phyloP scores from a whole-genome alignment of 306 rosid genomes.

The Quillaja saponaria region DNA sequence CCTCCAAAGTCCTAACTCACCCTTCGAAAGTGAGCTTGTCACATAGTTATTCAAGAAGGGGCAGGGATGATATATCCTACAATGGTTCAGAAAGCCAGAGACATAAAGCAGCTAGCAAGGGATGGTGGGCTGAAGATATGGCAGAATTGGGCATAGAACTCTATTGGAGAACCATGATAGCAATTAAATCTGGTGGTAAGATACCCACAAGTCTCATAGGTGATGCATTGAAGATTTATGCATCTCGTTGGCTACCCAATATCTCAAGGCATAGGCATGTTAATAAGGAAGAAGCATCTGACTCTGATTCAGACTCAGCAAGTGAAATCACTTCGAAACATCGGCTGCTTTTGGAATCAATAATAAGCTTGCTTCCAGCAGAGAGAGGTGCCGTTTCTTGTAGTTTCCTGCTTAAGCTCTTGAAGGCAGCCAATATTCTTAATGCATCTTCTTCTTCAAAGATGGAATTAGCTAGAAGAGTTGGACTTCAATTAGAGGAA shows the following conservation, averaged over 20 bases:
- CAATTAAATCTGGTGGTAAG: slow-evolving; percentile 76
- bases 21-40: slow-evolving; percentile 82
- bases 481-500: slow-evolving; percentile 83
- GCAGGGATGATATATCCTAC: slow-evolving; percentile 71
- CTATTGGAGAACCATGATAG: slow-evolving; percentile 91
- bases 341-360: slow-evolving; percentile 75
- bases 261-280: slow-evolving; percentile 49
- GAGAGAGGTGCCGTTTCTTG: slow-evolving; percentile 90
- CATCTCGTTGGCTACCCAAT: slow-evolving; percentile 78
- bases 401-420: slow-evolving; percentile 76
- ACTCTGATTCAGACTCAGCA: slow-evolving; percentile 53
- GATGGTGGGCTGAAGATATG: slow-evolving; percentile 98
- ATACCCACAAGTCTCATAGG: slow-evolving; percentile 70
- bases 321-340: slow-evolving; percentile 67
- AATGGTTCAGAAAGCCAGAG: slow-evolving; percentile 66
- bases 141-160: slow-evolving; percentile 93
- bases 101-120: slow-evolving; percentile 54
- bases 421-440: slow-evolving; percentile 87
- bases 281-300: slow-evolving; percentile 40
- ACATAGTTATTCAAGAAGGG: slow-evolving; percentile 71
- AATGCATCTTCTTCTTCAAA: slow-evolving; percentile 78
- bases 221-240: slow-evolving; percentile 86
- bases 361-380: slow-evolving; percentile 81
- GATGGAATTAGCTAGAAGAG: slow-evolving; percentile 78
- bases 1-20: slow-evolving; percentile 64